These are phyloP conservation scores for Schwanniomyces sp. DNA, from an alignment of 805 yeast genomes.

Conservation along the genomic window DNA sequence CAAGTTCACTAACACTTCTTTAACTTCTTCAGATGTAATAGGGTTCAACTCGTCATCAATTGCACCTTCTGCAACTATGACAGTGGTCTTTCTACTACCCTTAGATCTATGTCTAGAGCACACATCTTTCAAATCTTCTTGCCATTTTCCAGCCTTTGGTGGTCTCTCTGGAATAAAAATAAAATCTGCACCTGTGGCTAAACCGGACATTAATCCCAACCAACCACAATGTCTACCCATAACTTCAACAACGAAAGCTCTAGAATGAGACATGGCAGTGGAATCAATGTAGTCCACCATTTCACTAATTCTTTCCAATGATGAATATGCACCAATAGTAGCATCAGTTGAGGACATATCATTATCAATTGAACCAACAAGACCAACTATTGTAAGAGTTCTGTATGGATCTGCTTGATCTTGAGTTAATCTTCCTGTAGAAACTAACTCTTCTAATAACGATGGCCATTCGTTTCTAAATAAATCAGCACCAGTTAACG, in stretches of 20 bases:
- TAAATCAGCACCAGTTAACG: slow-evolving; percentile 78
- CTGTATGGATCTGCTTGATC: slow-evolving; percentile 48
- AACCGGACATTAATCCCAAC: slow-evolving; percentile 80
- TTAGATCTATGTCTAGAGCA: slow-evolving; percentile 62
- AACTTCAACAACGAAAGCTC: slow-evolving; percentile 83
- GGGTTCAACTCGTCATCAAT: slow-evolving; percentile 67
- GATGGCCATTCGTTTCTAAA: slow-evolving; percentile 80
- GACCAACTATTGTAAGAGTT: slow-evolving; percentile 68
- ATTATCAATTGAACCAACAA: slow-evolving; percentile 82
- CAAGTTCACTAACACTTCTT: slow-evolving; percentile 60
- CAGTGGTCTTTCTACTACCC: slow-evolving; percentile 78
- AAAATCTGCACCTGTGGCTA: slow-evolving; percentile 78
- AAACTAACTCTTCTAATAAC: slow-evolving; percentile 56
- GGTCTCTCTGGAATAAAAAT: slow-evolving; percentile 82
- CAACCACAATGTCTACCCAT: slow-evolving; percentile 93
- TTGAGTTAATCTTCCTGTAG: slow-evolving; percentile 43
- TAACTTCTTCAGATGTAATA: slow-evolving; percentile 64
- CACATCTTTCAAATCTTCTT: slow-evolving; percentile 62
- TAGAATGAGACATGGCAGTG: slow-evolving; percentile 78
- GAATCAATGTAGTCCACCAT: slow-evolving; percentile 81
- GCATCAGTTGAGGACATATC: slow-evolving; percentile 86
- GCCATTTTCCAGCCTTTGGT: slow-evolving; percentile 62
- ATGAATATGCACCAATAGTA: slow-evolving; percentile 80
- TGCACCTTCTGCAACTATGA: slow-evolving; percentile 85
- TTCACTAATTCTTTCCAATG: slow-evolving; percentile 71